These are phyloP conservation scores for Globisporangium barbulae DNA, from an alignment of 352 stramenopile genomes.

Conservation along the genomic window DNA sequence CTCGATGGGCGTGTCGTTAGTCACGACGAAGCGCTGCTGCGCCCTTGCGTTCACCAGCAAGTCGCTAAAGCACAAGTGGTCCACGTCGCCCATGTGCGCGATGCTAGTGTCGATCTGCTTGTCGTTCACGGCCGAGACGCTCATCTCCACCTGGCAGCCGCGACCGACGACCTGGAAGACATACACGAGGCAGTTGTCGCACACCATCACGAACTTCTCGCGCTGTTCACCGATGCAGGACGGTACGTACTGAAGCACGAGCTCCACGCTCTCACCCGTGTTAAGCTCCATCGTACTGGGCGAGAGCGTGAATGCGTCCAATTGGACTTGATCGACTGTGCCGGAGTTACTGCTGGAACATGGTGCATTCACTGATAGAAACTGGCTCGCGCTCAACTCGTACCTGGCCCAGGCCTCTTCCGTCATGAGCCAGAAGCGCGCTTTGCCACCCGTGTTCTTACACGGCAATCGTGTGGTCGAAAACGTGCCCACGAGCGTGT, in stretches of 20 bases:
- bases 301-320: conserved; percentile 55
- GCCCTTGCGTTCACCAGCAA: conserved; percentile 33
- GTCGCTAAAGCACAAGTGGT: conserved; percentile 46
- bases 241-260: conserved; percentile 57
- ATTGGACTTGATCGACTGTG: not conserved
- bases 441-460: conserved; percentile 56
- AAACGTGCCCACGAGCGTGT: conserved; percentile 57
- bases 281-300: conserved; percentile 54
- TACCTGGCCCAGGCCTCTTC: conserved; percentile 45
- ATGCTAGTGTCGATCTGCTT: conserved; percentile 41
- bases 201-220: conserved; percentile 74
- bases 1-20: conserved; percentile 67
- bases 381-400: conserved; percentile 24
- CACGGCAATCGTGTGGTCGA: conserved; percentile 47
- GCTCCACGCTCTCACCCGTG: conserved; percentile 32
- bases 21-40: conserved; percentile 42
- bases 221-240: conserved; percentile 53
- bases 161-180: conserved; percentile 65
- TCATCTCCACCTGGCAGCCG: conserved; percentile 65
- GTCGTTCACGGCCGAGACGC: conserved; percentile 40
- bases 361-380: not conserved
- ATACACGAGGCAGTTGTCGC: conserved; percentile 79
- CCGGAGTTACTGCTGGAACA: not conserved
- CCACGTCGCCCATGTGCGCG: conserved; percentile 39
- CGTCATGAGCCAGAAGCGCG: conserved; percentile 69